A percentile compares a stretch with the other conserved stretches of the same genome.
phyloP scores from a whole-genome alignment of 306 rosid species.

The Arachis stenosperma region DNA sequence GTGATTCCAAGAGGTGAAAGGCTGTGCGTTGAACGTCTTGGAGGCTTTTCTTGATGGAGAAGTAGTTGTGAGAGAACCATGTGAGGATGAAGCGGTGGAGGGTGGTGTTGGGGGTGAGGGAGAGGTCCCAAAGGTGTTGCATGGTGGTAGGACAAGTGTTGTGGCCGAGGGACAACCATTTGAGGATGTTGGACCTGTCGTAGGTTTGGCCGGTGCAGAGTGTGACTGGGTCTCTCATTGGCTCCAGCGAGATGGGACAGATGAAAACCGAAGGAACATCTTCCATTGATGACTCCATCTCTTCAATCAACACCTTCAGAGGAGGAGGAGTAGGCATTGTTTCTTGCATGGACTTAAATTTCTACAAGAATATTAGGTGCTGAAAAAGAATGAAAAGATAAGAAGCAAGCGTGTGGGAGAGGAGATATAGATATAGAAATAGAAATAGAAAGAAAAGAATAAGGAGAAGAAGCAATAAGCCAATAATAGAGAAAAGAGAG shows the following conservation, averaged over 20 bases:
- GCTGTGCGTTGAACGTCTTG: slow-evolving; percentile 71
- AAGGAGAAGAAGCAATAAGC: background rate
- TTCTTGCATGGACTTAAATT: background rate
- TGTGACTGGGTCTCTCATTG: slow-evolving; percentile 86
- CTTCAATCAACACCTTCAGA: slow-evolving; percentile 62
- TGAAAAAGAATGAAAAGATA: background rate
- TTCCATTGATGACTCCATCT: slow-evolving; percentile 46
- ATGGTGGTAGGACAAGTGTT: slow-evolving; percentile 81
- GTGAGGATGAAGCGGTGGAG: slow-evolving; percentile 61
- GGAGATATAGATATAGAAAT: background rate
- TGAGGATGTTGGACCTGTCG: slow-evolving; percentile 72
- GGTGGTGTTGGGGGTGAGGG: slow-evolving; percentile 66
- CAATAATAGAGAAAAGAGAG: background rate
- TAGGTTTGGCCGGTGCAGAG: slow-evolving; percentile 93
- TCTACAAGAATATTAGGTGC: background rate
- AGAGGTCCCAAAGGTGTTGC: slow-evolving; percentile 88
- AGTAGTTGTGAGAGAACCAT: slow-evolving; percentile 71
- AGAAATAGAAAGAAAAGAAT: background rate
- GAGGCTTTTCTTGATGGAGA: slow-evolving; percentile 62
- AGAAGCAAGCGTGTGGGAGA: slow-evolving; percentile 54
- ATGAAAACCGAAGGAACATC: slow-evolving; percentile 78
- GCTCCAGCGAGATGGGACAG: slow-evolving; percentile 79
- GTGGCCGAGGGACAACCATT: slow-evolving; percentile 81
- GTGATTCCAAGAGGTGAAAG: slow-evolving; percentile 55
- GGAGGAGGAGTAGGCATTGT: background rate